Conservation (phyloP, 2,329 filamentous ascomycete genomes). For the Verticillium longisporum region DNA sequence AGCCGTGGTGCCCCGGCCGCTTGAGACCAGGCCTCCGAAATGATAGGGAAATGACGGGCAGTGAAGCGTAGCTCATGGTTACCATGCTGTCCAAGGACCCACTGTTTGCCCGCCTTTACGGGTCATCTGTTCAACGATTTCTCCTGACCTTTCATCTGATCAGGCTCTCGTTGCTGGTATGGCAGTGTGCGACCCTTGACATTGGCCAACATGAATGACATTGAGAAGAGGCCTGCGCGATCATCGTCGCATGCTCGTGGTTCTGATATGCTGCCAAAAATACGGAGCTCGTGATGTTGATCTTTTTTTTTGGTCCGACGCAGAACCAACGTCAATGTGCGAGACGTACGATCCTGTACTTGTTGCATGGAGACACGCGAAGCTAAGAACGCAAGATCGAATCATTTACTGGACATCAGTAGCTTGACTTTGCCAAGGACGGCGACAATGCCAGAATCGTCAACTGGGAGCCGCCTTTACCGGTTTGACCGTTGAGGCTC, state of each 20-base stretch:
- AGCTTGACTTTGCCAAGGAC: no score
- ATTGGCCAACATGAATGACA: not conserved
- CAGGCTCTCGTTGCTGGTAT: not conserved
- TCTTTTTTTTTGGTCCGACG: not conserved
- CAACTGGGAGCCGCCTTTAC: no score
- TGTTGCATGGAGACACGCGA: no score
- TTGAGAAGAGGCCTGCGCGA: not conserved
- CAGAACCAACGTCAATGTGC: no score
- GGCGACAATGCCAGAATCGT: no score
- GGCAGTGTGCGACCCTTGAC: not conserved
- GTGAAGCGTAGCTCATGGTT: not conserved
- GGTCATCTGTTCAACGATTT: not conserved
- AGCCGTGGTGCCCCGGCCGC: not conserved
- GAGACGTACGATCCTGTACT: no score
- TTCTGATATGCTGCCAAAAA: not conserved
- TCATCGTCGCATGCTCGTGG: not conserved
- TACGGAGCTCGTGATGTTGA: not conserved
- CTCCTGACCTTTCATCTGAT: not conserved
- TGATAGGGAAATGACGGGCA: not conserved
- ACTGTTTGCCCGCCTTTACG: no score
- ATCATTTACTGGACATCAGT: no score
- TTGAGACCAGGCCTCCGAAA: not conserved
- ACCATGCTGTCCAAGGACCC: not conserved
- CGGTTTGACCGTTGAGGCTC: not conserved
- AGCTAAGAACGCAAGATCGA: no score